Conservation (phyloP, 352 stramenopile species). For the Globisporangium ultimum region DNA sequence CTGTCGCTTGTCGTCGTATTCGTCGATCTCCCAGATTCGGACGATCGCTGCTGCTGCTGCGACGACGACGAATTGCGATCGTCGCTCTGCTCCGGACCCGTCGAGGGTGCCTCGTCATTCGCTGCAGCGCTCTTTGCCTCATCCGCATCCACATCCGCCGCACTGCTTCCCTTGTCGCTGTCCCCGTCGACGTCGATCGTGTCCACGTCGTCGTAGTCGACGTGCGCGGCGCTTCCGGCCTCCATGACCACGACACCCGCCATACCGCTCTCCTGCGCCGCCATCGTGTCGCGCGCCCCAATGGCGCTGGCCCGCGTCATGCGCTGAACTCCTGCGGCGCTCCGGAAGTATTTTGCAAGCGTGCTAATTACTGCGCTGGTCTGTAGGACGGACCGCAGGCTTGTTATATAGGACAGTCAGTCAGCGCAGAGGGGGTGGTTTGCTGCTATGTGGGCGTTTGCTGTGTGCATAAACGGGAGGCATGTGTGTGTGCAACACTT, state of each 20-base stretch:
- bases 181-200: neutral
- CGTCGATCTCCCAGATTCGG: constrained; percentile 1
- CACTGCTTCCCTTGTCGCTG: neutral
- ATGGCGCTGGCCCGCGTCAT: no score
- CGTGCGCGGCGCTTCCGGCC: neutral
- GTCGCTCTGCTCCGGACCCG: neutral
- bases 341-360: no score
- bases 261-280: neutral
- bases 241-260: constrained; percentile 7
- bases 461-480: no score
- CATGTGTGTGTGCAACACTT: no score
- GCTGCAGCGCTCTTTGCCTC: no score
- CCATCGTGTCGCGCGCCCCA: neutral
- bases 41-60: constrained; percentile 2
- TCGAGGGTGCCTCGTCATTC: neutral
- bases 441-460: no score
- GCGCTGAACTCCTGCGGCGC: no score
- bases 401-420: no score
- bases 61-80: constrained; percentile 5
- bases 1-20: neutral
- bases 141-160: no score
- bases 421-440: no score
- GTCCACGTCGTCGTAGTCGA: neutral
- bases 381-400: no score
- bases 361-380: no score